phyloP scores from a whole-genome alignment of 495 filamentous ascomycete genomes.

The Penicillium desertorum region DNA sequence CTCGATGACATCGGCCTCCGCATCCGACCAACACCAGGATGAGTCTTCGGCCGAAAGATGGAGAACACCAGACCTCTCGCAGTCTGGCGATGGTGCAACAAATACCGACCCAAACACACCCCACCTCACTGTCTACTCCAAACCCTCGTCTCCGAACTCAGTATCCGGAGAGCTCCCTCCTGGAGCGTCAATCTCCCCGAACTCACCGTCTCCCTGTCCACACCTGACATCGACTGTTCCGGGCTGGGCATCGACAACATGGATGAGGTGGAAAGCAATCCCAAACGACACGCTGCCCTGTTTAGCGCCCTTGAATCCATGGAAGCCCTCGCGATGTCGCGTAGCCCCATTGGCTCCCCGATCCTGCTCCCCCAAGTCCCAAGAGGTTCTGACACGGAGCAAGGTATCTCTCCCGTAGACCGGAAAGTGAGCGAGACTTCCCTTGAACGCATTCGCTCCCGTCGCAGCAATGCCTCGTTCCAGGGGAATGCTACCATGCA shows the following conservation, averaged over 20 bases:
- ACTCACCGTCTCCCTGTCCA: constrained; percentile 35
- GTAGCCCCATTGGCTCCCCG: constrained; percentile 28
- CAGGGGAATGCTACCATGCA: constrained; percentile 43
- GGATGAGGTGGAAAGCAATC: constrained; percentile 42
- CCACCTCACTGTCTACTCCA: constrained; percentile 38
- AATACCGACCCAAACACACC: constrained; percentile 43
- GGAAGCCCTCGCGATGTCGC: constrained; percentile 30
- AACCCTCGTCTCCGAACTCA: constrained; percentile 38
- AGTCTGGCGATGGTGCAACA: constrained; percentile 25
- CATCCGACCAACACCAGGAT: constrained; percentile 29
- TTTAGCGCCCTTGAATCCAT: constrained; percentile 39
- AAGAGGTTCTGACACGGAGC: constrained; percentile 12
- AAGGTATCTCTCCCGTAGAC: not conserved
- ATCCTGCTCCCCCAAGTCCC: constrained; percentile 27
- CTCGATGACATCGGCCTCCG: constrained; percentile 40
- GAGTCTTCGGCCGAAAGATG: constrained; percentile 26
- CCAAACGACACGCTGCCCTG: constrained; percentile 49
- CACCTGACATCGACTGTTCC: constrained; percentile 33
- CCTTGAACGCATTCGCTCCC: constrained; percentile 16
- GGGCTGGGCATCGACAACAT: constrained; percentile 41
- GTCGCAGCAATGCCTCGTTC: constrained; percentile 26
- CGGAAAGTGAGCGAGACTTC: constrained; percentile 9
- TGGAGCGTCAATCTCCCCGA: constrained; percentile 32
- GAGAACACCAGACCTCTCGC: constrained; percentile 28
- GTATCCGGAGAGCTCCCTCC: constrained; percentile 32